These are phyloP conservation scores for Annulohypoxylon stygium DNA, from an alignment of 495 filamentous ascomycete genomes.

Conservation along the genomic window DNA sequence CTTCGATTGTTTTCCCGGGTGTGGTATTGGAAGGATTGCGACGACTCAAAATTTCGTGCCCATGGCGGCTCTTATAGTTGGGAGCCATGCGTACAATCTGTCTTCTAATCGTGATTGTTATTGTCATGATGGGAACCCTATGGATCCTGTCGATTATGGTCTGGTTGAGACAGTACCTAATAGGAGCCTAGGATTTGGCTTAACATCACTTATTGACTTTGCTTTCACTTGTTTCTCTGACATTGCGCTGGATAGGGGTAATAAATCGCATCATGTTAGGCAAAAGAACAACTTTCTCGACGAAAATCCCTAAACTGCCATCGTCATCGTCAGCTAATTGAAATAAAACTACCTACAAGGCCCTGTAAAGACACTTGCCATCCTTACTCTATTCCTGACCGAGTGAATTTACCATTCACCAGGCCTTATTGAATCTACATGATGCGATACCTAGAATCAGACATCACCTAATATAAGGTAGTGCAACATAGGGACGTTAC, in stretches of 20 bases:
- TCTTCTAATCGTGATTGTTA: neutral
- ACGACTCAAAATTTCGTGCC: neutral
- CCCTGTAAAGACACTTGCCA: no score
- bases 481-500: no score
- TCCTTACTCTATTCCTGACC: no score
- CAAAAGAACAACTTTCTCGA: no score
- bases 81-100: neutral
- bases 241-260: neutral
- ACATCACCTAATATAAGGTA: no score
- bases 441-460: no score
- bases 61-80: neutral
- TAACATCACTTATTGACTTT: neutral
- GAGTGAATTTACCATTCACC: no score
- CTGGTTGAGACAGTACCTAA: neutral
- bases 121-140: neutral
- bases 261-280: neutral
- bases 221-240: neutral
- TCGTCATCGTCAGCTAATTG: neutral
- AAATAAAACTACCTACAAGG: no score
- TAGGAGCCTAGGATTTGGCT: neutral
- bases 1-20: neutral
- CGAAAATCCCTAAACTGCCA: neutral
- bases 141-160: neutral
- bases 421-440: no score
- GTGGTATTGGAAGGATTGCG: neutral